Conservation (phyloP, 768 basidiomycete species). For the Phlegmacium glaucopus region DNA sequence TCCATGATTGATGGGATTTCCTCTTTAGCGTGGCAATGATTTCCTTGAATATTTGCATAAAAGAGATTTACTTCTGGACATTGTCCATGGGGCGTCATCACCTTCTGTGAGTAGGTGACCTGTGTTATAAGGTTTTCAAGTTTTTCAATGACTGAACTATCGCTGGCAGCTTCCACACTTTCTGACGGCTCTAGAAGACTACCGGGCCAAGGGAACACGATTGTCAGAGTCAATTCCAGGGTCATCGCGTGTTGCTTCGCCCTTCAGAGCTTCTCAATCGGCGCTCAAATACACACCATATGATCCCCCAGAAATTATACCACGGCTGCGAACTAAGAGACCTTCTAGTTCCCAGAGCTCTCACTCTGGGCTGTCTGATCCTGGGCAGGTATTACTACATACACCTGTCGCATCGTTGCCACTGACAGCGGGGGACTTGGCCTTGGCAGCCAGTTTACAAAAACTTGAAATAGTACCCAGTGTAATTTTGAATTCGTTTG, state of each 20-base stretch:
- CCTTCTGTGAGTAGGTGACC: slow-evolving; percentile 42
- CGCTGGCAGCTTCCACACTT: slow-evolving; percentile 68
- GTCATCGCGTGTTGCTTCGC: slow-evolving; percentile 6
- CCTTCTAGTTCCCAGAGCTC: slow-evolving; percentile 30
- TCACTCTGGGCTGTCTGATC: slow-evolving; percentile 31
- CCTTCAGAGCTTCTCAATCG: slow-evolving; percentile 8
- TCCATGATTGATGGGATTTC: slow-evolving; percentile 6
- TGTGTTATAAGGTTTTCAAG: background rate
- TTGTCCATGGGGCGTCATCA: slow-evolving; percentile 47
- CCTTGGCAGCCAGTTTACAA: slow-evolving; percentile 29
- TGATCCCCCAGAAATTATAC: slow-evolving; percentile 51
- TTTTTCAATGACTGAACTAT: slow-evolving; percentile 2
- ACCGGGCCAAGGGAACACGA: slow-evolving; percentile 4
- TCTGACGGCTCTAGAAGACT: slow-evolving; percentile 23
- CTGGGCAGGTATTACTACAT: background rate
- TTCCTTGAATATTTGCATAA: slow-evolving; percentile 51
- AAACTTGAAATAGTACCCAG: slow-evolving; percentile 1
- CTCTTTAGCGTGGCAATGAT: slow-evolving; percentile 63
- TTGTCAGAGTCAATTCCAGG: slow-evolving; percentile 13
- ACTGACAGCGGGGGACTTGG: slow-evolving; percentile 42
- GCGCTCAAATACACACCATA: slow-evolving; percentile 72
- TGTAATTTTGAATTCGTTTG: slow-evolving; percentile 1
- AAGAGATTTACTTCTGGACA: slow-evolving; percentile 40
- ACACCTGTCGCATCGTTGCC: slow-evolving; percentile 15
- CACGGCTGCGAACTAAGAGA: slow-evolving; percentile 37